Conservation (phyloP, 2,329 filamentous ascomycete species). For the Westerdykella aurantiaca region DNA sequence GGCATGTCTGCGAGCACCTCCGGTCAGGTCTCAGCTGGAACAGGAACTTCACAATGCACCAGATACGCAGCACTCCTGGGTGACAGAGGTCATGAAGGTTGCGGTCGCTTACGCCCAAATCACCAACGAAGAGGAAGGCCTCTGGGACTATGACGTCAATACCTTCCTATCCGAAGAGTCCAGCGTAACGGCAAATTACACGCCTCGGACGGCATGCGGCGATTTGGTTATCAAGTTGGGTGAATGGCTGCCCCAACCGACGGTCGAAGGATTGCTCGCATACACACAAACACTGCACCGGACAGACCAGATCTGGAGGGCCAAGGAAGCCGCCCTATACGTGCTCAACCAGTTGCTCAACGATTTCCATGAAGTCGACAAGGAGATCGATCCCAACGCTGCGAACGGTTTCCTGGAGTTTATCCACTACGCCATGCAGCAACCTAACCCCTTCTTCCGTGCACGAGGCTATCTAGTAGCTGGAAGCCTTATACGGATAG, state of each 20-base stretch:
- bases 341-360: conserved; percentile 77
- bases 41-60: conserved; percentile 61
- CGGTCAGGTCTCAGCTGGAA: conserved; percentile 84
- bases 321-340: conserved; percentile 76
- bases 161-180: conserved; percentile 93
- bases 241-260: conserved; percentile 74
- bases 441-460: conserved; percentile 68
- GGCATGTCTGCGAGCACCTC: conserved; percentile 78
- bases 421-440: conserved; percentile 69
- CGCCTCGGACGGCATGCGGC: conserved; percentile 83
- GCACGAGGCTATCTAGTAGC: conserved; percentile 84
- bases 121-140: conserved; percentile 81
- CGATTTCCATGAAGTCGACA: conserved; percentile 74
- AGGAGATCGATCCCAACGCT: conserved; percentile 62
- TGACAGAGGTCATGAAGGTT: conserved; percentile 81
- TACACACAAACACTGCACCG: conserved; percentile 72
- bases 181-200: conserved; percentile 92
- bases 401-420: conserved; percentile 72
- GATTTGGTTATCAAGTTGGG: conserved; percentile 89
- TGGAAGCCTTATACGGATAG: conserved; percentile 68
- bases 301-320: conserved; percentile 51
- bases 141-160: conserved; percentile 97
- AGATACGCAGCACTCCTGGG: conserved; percentile 60
- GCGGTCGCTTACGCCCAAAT: conserved; percentile 83
- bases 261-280: conserved; percentile 71